phyloP scores from a whole-genome alignment of 2,329 filamentous ascomycete species.

The Tetracladium maxilliforme region DNA sequence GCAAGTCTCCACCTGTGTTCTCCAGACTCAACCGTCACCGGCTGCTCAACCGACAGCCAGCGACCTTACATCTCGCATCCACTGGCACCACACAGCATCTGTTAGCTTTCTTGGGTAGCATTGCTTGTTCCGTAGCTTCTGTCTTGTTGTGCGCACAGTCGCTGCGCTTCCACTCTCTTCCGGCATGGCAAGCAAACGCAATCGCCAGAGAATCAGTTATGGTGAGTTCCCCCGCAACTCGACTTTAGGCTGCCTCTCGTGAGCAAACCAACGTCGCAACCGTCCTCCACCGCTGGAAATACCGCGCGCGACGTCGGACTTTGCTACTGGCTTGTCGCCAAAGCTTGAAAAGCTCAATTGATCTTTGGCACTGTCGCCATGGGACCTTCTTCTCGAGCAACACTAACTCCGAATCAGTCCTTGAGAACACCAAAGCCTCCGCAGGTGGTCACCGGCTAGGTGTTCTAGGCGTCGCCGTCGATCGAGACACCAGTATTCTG shows the following conservation, averaged over 20 bases:
- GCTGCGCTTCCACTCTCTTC: too few relatives aligned
- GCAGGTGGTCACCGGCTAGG: slow-evolving; percentile 81
- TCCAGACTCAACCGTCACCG: too few relatives aligned
- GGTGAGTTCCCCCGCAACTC: slow-evolving; percentile 25
- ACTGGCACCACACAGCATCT: too few relatives aligned
- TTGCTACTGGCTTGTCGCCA: background rate
- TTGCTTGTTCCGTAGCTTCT: too few relatives aligned
- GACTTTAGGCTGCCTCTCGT: slow-evolving; percentile 1
- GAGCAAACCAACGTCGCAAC: slow-evolving; percentile 1
- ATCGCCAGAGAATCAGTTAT: slow-evolving; percentile 59
- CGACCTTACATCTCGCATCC: too few relatives aligned
- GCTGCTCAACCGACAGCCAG: too few relatives aligned
- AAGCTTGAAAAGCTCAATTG: slow-evolving; percentile 1
- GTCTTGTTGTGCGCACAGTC: too few relatives aligned
- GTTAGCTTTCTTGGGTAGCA: too few relatives aligned
- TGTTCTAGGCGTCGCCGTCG: slow-evolving; percentile 86
- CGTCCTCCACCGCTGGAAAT: too few relatives aligned
- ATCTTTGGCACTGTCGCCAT: slow-evolving; percentile 4
- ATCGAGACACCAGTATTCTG: slow-evolving; percentile 72
- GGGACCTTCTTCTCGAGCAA: slow-evolving; percentile 50
- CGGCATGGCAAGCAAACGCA: too few relatives aligned
- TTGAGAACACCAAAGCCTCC: slow-evolving; percentile 57
- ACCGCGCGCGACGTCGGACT: slow-evolving; percentile 1
- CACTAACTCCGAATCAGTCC: too few relatives aligned
- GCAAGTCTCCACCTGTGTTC: too few relatives aligned